Evolutionary conservation across 768 basidiomycete genomes (phyloP), one percentile per base, ranked within the genome.

Genomic region (Lentinula raphanica): DNA sequence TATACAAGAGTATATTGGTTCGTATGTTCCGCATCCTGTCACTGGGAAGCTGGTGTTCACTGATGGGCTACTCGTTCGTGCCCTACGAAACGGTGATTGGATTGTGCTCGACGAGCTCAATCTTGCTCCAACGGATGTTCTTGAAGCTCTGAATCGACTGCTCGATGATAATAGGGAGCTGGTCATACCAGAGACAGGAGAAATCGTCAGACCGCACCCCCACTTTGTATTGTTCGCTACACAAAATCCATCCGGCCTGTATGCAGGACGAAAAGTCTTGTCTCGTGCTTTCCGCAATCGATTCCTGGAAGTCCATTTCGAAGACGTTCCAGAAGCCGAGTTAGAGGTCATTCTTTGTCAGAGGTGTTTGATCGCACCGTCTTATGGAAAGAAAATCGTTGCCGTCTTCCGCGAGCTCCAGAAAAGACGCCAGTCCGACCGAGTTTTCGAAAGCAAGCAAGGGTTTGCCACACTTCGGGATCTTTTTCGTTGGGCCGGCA

Each of bases 161-260:
- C 80, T 99, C 29, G 97, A 99, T 68, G 97, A 99, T 68, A 99
- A 99, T 64, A 87, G 97, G 48, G 97, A 99, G 69, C 78, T 99
- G 21, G 81, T 98, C 44, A 88, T 99, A 54, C 91, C 96, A 0
- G 97, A 98, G 70, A 98, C 97, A 0, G 91, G 94, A 60, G 97
- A 99, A 71, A 85, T 98, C 23, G 83, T 99, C 35, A 83, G 80
- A 11, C 97, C 97, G 1, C 96, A 98, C 71, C 87, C 93, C 1
- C 87, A 93, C 68, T 99, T 98, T 76, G 93, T 98, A 87, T 81
- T 99, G 8, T 99, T 99, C 68, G 94, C 96, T 3, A 98, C 97
- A 0, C 97, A 98, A 71, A 98, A 99, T 69, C 97, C 97, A 19
- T 91, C 96, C 0, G 96, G 96, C 2, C 70, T 98, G 25, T 98